These are phyloP conservation scores for Aspergillus sclerotiicarbonarius DNA, from an alignment of 495 filamentous ascomycete genomes.

Conservation along the genomic window DNA sequence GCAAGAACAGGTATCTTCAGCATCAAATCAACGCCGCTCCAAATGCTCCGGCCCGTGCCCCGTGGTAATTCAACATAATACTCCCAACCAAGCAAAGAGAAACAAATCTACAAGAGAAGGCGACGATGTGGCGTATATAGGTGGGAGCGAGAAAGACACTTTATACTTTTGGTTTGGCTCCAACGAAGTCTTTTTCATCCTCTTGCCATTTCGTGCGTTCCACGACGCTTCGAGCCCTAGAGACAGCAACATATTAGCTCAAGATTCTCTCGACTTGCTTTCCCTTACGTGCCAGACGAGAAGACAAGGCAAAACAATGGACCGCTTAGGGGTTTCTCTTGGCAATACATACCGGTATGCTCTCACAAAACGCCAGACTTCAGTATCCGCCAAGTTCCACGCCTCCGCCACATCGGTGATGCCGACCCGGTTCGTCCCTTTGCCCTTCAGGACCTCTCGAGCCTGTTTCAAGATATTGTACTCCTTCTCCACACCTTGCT, in stretches of 20 bases:
- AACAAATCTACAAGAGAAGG: not conserved
- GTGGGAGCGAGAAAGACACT: not conserved
- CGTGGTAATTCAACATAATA: not conserved
- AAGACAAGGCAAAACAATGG: no score
- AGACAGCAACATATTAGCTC: constrained; percentile 16
- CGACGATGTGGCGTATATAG: not conserved
- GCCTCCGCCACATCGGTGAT: constrained; percentile 71
- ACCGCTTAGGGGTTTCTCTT: no score
- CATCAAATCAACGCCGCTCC: constrained; percentile 11
- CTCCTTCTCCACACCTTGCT: constrained; percentile 52
- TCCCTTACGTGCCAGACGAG: not conserved
- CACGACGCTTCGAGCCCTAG: constrained; percentile 43
- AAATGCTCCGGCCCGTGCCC: constrained; percentile 7
- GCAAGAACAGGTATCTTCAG: not conserved
- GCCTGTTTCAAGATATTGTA: constrained; percentile 62
- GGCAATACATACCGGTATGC: constrained; percentile 53
- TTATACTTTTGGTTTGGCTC: constrained; percentile 23
- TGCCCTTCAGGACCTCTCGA: constrained; percentile 47
- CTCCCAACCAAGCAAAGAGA: not conserved
- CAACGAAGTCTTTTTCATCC: constrained; percentile 42
- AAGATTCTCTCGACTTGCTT: not conserved
- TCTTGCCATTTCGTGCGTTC: constrained; percentile 49
- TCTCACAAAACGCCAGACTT: constrained; percentile 87
- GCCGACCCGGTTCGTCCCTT: constrained; percentile 28
- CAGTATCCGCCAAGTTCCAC: constrained; percentile 91